phyloP scores from a whole-genome alignment of 2,329 filamentous ascomycete species.

The Colletotrichum sidae region DNA sequence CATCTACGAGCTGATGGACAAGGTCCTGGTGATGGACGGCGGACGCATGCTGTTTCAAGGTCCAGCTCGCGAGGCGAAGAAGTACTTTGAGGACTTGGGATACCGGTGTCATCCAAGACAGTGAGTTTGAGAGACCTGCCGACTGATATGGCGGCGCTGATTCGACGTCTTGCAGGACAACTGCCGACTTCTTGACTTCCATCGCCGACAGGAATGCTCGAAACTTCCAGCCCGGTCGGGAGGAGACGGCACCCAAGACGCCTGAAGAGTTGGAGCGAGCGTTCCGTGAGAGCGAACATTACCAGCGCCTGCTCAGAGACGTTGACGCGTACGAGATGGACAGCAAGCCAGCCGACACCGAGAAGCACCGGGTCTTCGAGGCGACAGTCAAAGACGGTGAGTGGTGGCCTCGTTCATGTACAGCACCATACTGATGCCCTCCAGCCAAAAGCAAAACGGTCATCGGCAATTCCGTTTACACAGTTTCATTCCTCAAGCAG shows the following conservation, averaged over 20 bases:
- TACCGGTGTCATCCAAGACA: constrained; percentile 64
- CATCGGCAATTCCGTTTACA: constrained; percentile 78
- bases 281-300: constrained; percentile 68
- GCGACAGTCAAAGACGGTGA: constrained; percentile 27
- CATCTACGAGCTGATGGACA: constrained; percentile 73
- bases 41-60: constrained; percentile 84
- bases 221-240: constrained; percentile 68
- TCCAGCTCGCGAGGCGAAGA: constrained; percentile 72
- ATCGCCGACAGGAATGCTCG: constrained; percentile 76
- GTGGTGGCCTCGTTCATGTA: neutral
- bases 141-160: constrained; percentile 63
- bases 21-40: constrained; percentile 81
- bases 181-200: constrained; percentile 75
- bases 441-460: constrained; percentile 74
- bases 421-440: neutral
- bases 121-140: constrained; percentile 49
- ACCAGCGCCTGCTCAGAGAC: constrained; percentile 67
- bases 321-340: constrained; percentile 55
- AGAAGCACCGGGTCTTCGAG: constrained; percentile 34
- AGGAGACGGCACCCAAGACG: constrained; percentile 71
- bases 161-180: constrained; percentile 57
- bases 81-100: constrained; percentile 81
- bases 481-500: constrained; percentile 79
- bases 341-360: constrained; percentile 52
- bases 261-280: constrained; percentile 70